Percentiles rank a stretch among this genome's conserved stretches.
Conservation (phyloP, 345 rosid species). For the Camelina hispida region DNA sequence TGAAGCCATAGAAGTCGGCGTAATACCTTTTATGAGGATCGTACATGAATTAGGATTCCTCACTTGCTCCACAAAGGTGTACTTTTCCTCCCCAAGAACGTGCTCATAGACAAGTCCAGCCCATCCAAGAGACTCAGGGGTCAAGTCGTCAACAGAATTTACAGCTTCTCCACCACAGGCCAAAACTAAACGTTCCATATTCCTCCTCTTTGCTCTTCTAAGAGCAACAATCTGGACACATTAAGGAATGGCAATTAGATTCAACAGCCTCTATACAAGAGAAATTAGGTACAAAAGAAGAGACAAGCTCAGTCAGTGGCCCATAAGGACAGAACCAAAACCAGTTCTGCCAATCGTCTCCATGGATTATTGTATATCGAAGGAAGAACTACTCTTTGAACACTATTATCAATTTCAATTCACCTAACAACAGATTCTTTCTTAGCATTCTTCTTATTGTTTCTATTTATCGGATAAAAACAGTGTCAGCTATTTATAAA, state of each 20-base stretch:
- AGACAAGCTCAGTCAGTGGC: neutral
- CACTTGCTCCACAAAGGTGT: constrained; percentile 92
- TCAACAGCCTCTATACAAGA: neutral
- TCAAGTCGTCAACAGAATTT: constrained; percentile 82
- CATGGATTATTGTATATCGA: neutral
- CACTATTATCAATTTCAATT: neutral
- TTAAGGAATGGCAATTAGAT: neutral
- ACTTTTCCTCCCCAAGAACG: constrained; percentile 88
- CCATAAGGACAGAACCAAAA: neutral
- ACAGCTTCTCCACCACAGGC: constrained; percentile 98
- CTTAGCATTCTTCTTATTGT: neutral
- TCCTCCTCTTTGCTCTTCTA: constrained; percentile 96
- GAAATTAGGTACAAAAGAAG: neutral
- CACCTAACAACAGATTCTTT: neutral
- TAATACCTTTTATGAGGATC: constrained; percentile 84
- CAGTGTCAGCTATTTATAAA: neutral
- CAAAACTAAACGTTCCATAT: constrained; percentile 91
- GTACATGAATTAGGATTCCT: constrained; percentile 91
- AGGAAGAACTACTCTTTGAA: neutral
- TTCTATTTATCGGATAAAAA: neutral
- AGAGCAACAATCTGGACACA: constrained; percentile 80
- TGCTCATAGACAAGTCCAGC: constrained; percentile 96
- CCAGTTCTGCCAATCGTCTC: neutral
- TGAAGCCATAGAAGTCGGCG: neutral
- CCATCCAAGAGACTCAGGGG: constrained; percentile 94